Evolutionary conservation across 2,329 filamentous ascomycete species (phyloP), one percentile per base, ranked within the genome.

Genomic region (Pestalotiopsis sp.): DNA sequence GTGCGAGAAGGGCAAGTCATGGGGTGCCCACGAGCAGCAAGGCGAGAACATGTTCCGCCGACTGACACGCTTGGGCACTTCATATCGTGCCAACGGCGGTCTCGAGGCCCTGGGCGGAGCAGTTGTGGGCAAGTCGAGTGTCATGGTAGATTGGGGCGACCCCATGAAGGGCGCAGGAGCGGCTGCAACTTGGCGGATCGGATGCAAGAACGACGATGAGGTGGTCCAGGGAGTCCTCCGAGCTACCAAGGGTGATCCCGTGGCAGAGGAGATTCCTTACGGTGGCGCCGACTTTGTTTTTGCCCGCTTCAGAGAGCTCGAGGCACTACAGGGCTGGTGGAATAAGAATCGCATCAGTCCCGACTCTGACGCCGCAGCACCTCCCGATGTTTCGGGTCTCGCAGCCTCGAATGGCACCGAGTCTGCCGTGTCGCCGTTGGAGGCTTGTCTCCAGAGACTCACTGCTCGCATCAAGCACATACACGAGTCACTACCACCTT

Each of bases 31-130:
- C 64, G 94, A 97, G 58, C 87, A 90, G 2, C 91, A 90, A 60
- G 91, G 90, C 56, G 96, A 99, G 81, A 95, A 94, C 73, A 90
- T 99, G 64, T 99, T 98, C 84, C 92, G 91, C 73, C 90, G 95
- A 11, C 86, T 99, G 4, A 88, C 86, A 3, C 86, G 91, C 59
- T 84, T 89, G 17, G 89, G 89, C 61, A 88, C 86, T 13, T 82
- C 85, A 13, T 91, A 91, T 78, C 89, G 89, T 73, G 86, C 84
- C 12, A 89, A 90, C 72, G 88, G 86, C 58, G 88, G 88, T 1
- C 81, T 83, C 0, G 84, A 83, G 2, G 90, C 90, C 14, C 85
- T 83, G 12, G 87, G 87, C 38, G 88, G 88, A 25, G 71, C 84
- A 12, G 83, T 86, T 45, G 82, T 84, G 4, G 87, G 87, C 71